These are phyloP conservation scores for Mediolabrus comicus DNA, from an alignment of 108 stramenopile genomes.

Conservation along the genomic window DNA sequence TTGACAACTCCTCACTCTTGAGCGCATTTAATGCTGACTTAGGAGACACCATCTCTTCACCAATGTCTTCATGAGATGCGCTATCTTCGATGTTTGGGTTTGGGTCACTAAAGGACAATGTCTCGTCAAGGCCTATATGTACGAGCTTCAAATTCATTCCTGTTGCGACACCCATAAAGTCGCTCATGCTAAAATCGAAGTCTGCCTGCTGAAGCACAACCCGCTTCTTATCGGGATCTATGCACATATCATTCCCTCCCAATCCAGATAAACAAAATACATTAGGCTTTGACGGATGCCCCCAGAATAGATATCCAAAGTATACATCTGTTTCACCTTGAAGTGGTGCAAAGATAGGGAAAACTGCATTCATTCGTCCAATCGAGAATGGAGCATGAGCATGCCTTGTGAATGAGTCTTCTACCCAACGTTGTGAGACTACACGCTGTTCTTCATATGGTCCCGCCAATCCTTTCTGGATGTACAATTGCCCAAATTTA, in stretches of 20 bases:
- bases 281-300: not conserved
- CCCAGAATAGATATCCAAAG: constrained; percentile 3
- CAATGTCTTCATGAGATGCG: no score
- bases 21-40: no score
- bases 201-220: not conserved
- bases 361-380: no score
- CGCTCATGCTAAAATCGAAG: not conserved
- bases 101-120: no score
- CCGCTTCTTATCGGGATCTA: not conserved
- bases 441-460: not conserved
- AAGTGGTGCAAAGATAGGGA: no score
- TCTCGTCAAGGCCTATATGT: no score
- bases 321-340: not conserved
- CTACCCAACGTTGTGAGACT: not conserved
- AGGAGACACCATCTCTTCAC: no score
- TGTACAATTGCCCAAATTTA: constrained; percentile 21
- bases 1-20: no score
- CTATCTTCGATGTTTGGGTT: no score
- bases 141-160: no score
- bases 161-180: no score
- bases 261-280: not conserved
- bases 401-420: not conserved
- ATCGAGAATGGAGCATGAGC: no score
- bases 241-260: not conserved
- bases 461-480: not conserved